Evolutionary conservation across 306 rosid genomes (phyloP).

Genomic region (Amphicarpaea edgeworthii): DNA sequence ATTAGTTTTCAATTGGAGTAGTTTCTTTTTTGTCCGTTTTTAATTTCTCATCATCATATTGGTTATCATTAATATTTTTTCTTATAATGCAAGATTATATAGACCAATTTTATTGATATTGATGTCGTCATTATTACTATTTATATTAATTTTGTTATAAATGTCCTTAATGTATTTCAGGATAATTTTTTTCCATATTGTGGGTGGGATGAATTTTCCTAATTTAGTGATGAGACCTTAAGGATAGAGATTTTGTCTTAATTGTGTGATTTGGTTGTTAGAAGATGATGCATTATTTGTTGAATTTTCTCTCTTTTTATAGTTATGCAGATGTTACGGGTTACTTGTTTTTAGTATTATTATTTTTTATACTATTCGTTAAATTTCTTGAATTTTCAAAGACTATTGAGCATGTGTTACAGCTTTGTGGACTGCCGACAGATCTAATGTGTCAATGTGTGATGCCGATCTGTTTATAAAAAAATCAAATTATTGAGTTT

Average conservation of each 20-base stretch:
- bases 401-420: neutral
- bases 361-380: neutral
- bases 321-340: neutral
- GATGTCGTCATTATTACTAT: constrained; percentile 29
- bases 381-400: neutral
- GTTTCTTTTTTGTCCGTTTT: constrained; percentile 29
- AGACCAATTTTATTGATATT: constrained; percentile 45
- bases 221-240: neutral
- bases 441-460: neutral
- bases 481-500: too few relatives aligned
- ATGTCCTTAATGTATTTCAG: neutral
- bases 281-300: neutral
- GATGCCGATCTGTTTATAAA: neutral
- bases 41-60: constrained; percentile 36
- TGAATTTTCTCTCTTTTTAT: neutral
- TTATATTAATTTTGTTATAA: constrained; percentile 6
- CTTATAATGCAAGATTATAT: constrained; percentile 36
- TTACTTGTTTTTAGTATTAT: neutral
- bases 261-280: constrained; percentile 3
- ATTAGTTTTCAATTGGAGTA: constrained; percentile 26
- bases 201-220: neutral
- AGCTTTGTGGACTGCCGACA: neutral
- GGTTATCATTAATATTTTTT: constrained; percentile 24
- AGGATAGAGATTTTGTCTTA: neutral
- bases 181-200: neutral